Evolutionary conservation across 2,329 filamentous ascomycete species (phyloP).

Genomic region (Colletotrichum tofieldiae): DNA sequence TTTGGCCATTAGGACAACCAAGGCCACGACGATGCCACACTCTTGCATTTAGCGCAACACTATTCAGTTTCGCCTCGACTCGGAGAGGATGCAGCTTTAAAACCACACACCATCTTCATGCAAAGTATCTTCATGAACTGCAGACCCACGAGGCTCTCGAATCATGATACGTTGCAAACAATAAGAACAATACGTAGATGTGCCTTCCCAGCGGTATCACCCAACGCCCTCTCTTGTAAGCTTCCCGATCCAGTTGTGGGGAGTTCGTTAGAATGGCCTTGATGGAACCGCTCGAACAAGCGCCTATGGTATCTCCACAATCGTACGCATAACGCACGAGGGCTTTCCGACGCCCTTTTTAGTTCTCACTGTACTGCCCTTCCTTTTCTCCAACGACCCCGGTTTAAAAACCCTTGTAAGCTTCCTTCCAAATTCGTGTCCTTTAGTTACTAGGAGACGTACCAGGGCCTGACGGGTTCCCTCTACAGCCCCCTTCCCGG

Average conservation of each 20-base stretch:
- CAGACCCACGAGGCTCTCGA: not conserved
- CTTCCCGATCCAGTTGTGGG: not conserved
- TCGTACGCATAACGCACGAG: no score
- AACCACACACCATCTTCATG: not conserved
- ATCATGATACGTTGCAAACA: not conserved
- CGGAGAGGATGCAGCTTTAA: not conserved
- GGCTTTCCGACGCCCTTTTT: not conserved
- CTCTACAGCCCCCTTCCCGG: not conserved
- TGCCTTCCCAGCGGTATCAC: not conserved
- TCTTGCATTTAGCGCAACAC: not conserved
- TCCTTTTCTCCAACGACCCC: no score
- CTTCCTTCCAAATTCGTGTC: not conserved
- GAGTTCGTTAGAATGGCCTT: not conserved
- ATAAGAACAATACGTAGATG: not conserved
- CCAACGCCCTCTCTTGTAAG: not conserved
- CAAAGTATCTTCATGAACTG: not conserved
- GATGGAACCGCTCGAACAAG: not conserved
- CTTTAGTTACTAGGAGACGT: not conserved
- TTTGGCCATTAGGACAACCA: not conserved
- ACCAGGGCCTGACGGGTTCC: not conserved
- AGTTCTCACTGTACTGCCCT: not conserved
- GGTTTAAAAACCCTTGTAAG: not conserved
- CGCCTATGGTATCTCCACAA: no score
- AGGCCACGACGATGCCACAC: not conserved
- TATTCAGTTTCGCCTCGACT: not conserved